Base-by-base conservation (phyloP, 208 protist genomes). In the Acanthamoeba royreba region DNA sequence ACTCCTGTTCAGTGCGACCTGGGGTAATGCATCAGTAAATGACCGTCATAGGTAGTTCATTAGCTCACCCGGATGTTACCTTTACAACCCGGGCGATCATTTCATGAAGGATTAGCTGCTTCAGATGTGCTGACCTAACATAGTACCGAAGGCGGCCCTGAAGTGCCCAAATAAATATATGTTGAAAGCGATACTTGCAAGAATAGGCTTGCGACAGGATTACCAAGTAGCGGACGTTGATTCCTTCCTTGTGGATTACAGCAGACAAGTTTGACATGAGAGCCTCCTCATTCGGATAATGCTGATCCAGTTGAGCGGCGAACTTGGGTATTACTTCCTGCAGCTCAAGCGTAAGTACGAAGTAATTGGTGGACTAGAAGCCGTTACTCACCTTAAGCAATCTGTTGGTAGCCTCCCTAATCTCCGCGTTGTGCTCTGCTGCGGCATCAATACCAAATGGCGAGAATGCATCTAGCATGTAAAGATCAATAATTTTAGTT, bases 31-130 rank as follows among this genome's bases (percentile, higher is more conserved):
- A n/a, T 40, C n/a, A n/a, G 0, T 25, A 25, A n/a, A 40, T 33
- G n/a, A 74, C 28, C 11, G 3, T 35, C 11, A 74, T 38, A 43
- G 8, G 22, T 40, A 35, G 15, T 58, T 58, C 49, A n/a, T 13
- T 58, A n/a, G 13, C 49, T 58, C 49, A 13, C 22, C 15, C 13
- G 49, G 22, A 58, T 22, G 49, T 58, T 45, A 49, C 52, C 52
- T 88, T 88, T 19, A 88, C 52, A 0, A 88, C 81, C 7, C 81
- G 81, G 17, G 81, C 81, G 45, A 88, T 88, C 81, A 88, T 88
- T 31, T 88, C 81, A 49, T 88, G 81, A 13, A 88, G 46, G 49
- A 88, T 63, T 13, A 88, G 52, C 81, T 63, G 45, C 52, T 63
- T 33, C 52, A 88, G 52, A 17, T 88, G 81, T 13, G 17, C 33